phyloP scores from a whole-genome alignment of 176 grass and related monocot species.

The Cocos nucifera region DNA sequence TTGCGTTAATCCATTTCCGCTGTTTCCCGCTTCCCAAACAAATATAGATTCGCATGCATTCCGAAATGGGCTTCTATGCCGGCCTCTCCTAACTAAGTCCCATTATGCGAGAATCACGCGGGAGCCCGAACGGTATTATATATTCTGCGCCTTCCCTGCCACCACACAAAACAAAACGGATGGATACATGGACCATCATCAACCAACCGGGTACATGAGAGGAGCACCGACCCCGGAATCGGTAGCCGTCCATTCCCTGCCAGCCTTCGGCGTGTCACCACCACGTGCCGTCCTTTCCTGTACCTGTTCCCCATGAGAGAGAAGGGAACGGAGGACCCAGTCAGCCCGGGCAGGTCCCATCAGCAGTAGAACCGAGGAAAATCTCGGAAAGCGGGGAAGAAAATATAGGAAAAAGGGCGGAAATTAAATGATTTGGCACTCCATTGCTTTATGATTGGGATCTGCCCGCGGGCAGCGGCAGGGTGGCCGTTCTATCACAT shows the following conservation, averaged over 20 bases:
- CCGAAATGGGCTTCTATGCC: neutral
- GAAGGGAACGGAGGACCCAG: too few relatives aligned
- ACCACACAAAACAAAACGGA: too few relatives aligned
- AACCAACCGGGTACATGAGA: too few relatives aligned
- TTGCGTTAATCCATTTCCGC: too few relatives aligned
- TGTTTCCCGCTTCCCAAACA: conserved; percentile 12
- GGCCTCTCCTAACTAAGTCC: neutral
- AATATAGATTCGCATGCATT: conserved; percentile 8
- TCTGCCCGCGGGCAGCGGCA: conserved; percentile 12
- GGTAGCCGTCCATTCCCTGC: too few relatives aligned
- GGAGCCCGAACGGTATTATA: neutral
- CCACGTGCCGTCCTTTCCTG: too few relatives aligned
- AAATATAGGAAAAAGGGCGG: neutral
- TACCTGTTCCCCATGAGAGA: too few relatives aligned
- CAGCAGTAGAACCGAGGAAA: neutral
- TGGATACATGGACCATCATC: too few relatives aligned
- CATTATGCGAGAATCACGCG: neutral
- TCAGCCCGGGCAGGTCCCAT: too few relatives aligned
- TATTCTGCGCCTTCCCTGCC: neutral
- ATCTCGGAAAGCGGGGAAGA: neutral
- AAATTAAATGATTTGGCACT: conserved; percentile 55
- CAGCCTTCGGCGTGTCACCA: too few relatives aligned
- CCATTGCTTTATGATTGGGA: conserved; percentile 61
- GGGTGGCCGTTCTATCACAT: neutral
- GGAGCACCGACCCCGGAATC: too few relatives aligned